Conservation (phyloP, 257 asterid species). For the Nicotiana obtusifolia region DNA sequence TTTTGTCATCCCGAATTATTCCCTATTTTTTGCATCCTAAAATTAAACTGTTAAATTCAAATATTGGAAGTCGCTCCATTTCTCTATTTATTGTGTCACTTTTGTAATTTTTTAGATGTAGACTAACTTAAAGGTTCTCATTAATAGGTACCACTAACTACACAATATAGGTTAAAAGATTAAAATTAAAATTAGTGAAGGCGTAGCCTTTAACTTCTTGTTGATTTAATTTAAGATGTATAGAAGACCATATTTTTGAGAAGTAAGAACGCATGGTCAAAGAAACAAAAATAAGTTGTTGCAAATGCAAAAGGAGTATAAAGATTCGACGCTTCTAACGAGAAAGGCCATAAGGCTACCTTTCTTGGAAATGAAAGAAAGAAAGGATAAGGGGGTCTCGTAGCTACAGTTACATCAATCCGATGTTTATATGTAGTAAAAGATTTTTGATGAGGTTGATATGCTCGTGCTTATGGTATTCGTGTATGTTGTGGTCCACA, state of each 20-base stretch:
- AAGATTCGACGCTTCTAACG: constrained; percentile 23
- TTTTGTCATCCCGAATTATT: not conserved
- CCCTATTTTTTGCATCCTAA: not conserved
- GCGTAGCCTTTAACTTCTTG: not conserved
- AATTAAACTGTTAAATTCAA: not conserved
- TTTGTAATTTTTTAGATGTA: not conserved
- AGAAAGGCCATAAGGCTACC: constrained; percentile 21
- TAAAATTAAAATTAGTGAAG: not conserved
- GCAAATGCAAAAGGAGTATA: constrained; percentile 5
- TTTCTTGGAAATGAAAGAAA: constrained; percentile 39
- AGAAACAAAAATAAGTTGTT: not conserved
- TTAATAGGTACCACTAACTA: not conserved
- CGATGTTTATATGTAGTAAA: not conserved
- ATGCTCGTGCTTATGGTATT: not conserved
- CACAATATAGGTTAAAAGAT: not conserved
- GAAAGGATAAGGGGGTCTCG: not conserved
- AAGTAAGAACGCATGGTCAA: not conserved
- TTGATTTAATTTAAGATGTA: not conserved
- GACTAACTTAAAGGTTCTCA: not conserved
- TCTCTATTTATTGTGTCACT: not conserved
- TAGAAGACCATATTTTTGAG: not conserved
- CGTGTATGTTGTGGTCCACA: constrained; percentile 17
- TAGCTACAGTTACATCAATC: not conserved
- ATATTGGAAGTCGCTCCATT: not conserved
- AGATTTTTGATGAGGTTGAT: not conserved